These are phyloP conservation scores for Scleroderma bovista DNA, from an alignment of 768 basidiomycete genomes.

Conservation along the genomic window DNA sequence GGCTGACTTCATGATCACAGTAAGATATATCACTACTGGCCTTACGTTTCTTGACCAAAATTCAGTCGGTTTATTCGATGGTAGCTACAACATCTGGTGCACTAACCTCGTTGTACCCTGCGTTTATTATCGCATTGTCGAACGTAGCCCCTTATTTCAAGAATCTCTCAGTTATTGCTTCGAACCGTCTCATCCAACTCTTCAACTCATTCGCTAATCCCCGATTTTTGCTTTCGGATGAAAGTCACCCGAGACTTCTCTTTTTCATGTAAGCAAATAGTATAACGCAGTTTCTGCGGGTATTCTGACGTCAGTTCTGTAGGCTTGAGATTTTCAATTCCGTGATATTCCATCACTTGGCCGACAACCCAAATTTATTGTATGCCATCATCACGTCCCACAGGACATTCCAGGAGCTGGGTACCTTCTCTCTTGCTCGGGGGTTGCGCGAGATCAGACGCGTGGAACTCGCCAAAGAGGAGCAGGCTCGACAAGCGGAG, in stretches of 20 bases:
- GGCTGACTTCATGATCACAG: constrained; percentile 86
- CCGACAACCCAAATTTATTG: constrained; percentile 81
- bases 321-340: constrained; percentile 92
- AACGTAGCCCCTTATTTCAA: constrained; percentile 87
- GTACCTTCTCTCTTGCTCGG: constrained; percentile 84
- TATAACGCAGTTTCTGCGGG: not conserved
- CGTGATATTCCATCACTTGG: constrained; percentile 69
- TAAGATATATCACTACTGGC: constrained; percentile 30
- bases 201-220: constrained; percentile 91
- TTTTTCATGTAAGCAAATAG: constrained; percentile 71
- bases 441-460: constrained; percentile 83
- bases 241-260: constrained; percentile 88
- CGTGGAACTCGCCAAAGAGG: constrained; percentile 66
- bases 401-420: constrained; percentile 82
- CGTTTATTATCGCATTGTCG: constrained; percentile 83
- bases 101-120: constrained; percentile 83
- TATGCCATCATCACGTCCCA: constrained; percentile 84
- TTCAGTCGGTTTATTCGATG: constrained; percentile 81
- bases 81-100: constrained; percentile 83
- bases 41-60: constrained; percentile 6
- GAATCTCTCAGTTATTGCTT: constrained; percentile 73
- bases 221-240: constrained; percentile 84
- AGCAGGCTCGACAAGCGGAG: constrained; percentile 39
- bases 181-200: constrained; percentile 80
- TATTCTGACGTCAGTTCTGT: not conserved